Conservation (phyloP, 164 flowering plant genomes). For the Vitis amurensis region DNA sequence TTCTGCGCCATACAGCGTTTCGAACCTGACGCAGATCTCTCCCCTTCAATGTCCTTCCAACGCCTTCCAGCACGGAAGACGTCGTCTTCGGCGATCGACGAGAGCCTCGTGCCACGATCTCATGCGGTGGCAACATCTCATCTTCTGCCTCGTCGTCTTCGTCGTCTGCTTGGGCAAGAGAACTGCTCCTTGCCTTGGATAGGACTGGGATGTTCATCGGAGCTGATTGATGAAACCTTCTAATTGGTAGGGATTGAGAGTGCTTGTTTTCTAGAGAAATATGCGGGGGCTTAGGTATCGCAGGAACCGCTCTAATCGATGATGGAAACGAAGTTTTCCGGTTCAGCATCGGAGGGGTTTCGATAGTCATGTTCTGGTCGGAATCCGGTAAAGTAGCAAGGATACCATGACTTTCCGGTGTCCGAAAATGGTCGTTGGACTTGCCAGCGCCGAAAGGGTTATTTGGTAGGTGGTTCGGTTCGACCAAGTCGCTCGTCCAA, state of each 20-base stretch:
- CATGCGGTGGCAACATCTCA: slow-evolving; percentile 81
- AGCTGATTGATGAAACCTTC: slow-evolving; percentile 52
- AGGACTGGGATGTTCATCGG: slow-evolving; percentile 64
- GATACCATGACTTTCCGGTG: slow-evolving; percentile 44
- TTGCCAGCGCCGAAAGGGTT: neutral
- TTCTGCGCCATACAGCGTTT: slow-evolving; percentile 65
- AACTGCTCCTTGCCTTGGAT: slow-evolving; percentile 17
- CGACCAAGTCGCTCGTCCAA: slow-evolving; percentile 53
- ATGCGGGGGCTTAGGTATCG: slow-evolving; percentile 37
- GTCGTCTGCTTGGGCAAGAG: slow-evolving; percentile 5
- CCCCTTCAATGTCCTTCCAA: slow-evolving; percentile 83
- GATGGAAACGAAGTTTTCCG: slow-evolving; percentile 31
- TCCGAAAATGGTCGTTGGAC: slow-evolving; percentile 7
- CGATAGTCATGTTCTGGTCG: neutral
- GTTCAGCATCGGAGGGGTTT: slow-evolving; percentile 11
- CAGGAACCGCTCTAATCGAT: slow-evolving; percentile 28
- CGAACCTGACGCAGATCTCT: slow-evolving; percentile 80
- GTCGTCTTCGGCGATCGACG: slow-evolving; percentile 42
- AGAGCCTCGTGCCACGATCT: slow-evolving; percentile 64
- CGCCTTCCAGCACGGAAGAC: slow-evolving; percentile 83
- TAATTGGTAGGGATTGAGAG: slow-evolving; percentile 28
- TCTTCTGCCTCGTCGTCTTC: slow-evolving; percentile 35
- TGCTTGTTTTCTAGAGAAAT: slow-evolving; percentile 14
- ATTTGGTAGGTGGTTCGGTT: slow-evolving; percentile 14
- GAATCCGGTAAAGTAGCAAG: slow-evolving; percentile 53